These are phyloP conservation scores for Begonia loranthoides DNA, from an alignment of 306 rosid genomes.

Conservation along the genomic window DNA sequence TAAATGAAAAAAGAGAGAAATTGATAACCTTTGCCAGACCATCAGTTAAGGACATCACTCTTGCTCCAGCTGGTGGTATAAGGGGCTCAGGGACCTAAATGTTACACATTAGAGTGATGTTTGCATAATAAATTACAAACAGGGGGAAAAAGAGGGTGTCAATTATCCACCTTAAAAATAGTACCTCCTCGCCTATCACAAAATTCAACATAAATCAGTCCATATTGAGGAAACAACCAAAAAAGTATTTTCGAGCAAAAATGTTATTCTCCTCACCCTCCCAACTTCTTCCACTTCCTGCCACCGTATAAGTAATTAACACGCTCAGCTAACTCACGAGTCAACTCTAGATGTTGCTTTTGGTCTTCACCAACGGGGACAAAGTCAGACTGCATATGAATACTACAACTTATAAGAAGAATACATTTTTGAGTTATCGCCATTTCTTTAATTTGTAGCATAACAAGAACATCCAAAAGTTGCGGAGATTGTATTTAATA, in stretches of 20 bases:
- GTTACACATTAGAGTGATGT: conserved; percentile 12
- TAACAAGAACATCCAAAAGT: too few relatives aligned
- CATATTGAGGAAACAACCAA: conserved; percentile 2
- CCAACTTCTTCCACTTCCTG: conserved; percentile 92
- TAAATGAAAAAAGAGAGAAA: neutral
- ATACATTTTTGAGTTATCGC: too few relatives aligned
- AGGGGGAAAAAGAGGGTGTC: conserved; percentile 13
- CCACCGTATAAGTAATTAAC: conserved; percentile 86
- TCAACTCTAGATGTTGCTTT: conserved; percentile 93
- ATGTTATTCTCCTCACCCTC: conserved; percentile 62
- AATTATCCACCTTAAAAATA: conserved; percentile 63
- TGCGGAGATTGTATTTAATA: too few relatives aligned
- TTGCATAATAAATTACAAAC: conserved; percentile 6
- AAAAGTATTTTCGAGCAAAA: conserved; percentile 6
- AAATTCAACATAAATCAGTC: conserved; percentile 19
- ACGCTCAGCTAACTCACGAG: conserved; percentile 86
- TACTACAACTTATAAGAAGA: neutral
- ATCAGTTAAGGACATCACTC: conserved; percentile 89
- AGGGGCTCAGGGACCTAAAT: conserved; percentile 94
- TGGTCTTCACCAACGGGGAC: conserved; percentile 99
- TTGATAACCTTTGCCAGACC: conserved; percentile 73
- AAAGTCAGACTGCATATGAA: conserved; percentile 59
- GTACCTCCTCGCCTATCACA: conserved; percentile 73
- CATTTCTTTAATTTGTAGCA: too few relatives aligned
- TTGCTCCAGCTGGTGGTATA: conserved; percentile 90